A percentile compares a stretch with the other conserved stretches of the same genome.
These are phyloP conservation scores for Ploettnerulaceae sp. DNA, from an alignment of 2,329 filamentous ascomycete species.

Conservation along the genomic window DNA sequence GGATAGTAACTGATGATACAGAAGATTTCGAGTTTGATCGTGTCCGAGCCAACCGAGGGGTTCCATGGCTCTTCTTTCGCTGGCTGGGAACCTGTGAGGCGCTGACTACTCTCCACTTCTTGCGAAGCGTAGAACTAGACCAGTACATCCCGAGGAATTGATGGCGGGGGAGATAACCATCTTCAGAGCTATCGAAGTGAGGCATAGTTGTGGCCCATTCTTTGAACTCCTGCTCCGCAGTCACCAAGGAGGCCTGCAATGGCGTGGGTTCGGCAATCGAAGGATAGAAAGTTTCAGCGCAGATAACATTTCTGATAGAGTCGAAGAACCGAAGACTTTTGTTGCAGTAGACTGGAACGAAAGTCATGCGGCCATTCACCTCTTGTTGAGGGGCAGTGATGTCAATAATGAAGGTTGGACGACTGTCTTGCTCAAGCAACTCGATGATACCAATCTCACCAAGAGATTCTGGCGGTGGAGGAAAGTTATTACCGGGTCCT, in stretches of 20 bases:
- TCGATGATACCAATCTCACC: slow-evolving; percentile 22
- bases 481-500: slow-evolving; percentile 1
- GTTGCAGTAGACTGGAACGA: slow-evolving; percentile 15
- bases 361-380: slow-evolving; percentile 15
- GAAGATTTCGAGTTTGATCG: slow-evolving; percentile 14
- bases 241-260: slow-evolving; percentile 1
- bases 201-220: slow-evolving; percentile 56
- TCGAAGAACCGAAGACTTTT: slow-evolving; percentile 24
- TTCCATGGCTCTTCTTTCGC: slow-evolving; percentile 17
- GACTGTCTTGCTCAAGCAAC: slow-evolving; percentile 23
- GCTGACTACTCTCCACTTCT: slow-evolving; percentile 36
- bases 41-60: slow-evolving; percentile 10
- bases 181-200: slow-evolving; percentile 46
- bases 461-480: not conserved
- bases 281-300: slow-evolving; percentile 22
- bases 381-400: slow-evolving; percentile 14
- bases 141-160: slow-evolving; percentile 61
- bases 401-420: slow-evolving; percentile 26
- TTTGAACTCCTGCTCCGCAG: slow-evolving; percentile 50
- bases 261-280: not conserved
- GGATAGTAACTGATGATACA: slow-evolving; percentile 1
- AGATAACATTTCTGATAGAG: slow-evolving; percentile 19
- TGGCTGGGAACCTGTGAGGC: slow-evolving; percentile 36
- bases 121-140: slow-evolving; percentile 56
- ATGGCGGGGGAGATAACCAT: slow-evolving; percentile 48